Evolutionary conservation across 305 asterid genomes (phyloP).

Genomic region (Fraxinus angustifolia): DNA sequence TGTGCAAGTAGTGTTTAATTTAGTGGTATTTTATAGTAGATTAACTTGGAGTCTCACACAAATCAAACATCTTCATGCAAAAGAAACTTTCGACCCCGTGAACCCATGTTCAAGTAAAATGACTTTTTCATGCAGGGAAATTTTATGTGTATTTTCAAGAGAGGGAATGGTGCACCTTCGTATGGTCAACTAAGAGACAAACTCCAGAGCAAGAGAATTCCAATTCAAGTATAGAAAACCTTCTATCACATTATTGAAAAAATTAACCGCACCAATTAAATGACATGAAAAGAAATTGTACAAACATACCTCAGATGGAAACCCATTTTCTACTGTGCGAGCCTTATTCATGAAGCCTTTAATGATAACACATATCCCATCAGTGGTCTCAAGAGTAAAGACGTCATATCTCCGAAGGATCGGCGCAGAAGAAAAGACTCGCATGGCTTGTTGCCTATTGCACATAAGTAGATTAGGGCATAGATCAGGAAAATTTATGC

Average conservation of each 20-base stretch:
- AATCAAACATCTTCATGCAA: background rate
- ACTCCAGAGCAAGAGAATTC: background rate
- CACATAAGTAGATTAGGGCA: constrained; percentile 19
- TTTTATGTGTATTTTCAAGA: background rate
- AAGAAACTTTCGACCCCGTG: background rate
- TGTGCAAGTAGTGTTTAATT: background rate
- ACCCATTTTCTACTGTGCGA: constrained; percentile 56
- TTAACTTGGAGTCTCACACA: background rate
- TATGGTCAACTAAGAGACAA: background rate
- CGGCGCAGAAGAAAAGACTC: constrained; percentile 69
- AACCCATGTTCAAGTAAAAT: background rate
- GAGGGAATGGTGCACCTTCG: background rate
- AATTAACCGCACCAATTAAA: constrained; percentile 7
- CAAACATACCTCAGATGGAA: constrained; percentile 55
- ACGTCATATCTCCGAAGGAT: constrained; percentile 51
- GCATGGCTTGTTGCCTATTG: constrained; percentile 51
- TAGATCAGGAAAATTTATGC: background rate
- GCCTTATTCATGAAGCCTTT: constrained; percentile 56
- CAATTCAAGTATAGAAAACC: background rate
- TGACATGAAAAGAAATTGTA: constrained; percentile 5
- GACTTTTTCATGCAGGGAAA: background rate
- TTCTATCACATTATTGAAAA: background rate
- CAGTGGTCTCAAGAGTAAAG: constrained; percentile 61
- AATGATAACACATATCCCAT: constrained; percentile 55
- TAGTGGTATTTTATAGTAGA: background rate